Percentiles rank a stretch among this genome's conserved stretches.
Evolutionary conservation across 2,329 filamentous ascomycete genomes (phyloP).

Genomic region (Xylariaceae sp.): DNA sequence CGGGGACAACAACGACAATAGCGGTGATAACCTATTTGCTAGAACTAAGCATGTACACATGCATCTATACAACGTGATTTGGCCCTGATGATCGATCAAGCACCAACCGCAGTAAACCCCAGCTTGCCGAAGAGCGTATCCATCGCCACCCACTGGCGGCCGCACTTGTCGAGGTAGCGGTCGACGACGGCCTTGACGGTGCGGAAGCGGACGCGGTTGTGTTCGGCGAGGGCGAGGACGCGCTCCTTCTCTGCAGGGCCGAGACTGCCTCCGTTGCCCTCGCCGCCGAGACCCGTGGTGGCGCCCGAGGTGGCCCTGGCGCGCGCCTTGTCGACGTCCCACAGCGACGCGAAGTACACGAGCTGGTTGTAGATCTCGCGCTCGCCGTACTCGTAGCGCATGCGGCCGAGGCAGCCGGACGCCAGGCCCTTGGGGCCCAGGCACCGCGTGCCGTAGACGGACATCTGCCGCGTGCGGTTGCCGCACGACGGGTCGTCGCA

Average conservation of each 20-base stretch:
- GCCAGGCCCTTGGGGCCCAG: constrained; percentile 85
- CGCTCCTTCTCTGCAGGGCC: constrained; percentile 62
- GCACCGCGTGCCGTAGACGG: constrained; percentile 88
- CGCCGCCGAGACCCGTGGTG: constrained; percentile 40
- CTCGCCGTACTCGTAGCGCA: constrained; percentile 86
- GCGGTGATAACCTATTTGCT: too few relatives aligned
- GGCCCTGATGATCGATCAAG: neutral
- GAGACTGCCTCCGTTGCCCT: constrained; percentile 39
- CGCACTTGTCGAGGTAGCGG: constrained; percentile 84
- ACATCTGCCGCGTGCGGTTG: constrained; percentile 86
- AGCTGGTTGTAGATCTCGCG: constrained; percentile 95
- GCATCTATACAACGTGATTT: too few relatives aligned
- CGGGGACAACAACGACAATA: too few relatives aligned
- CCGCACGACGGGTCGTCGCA: constrained; percentile 90
- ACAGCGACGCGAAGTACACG: constrained; percentile 81
- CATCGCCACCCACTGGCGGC: constrained; percentile 92
- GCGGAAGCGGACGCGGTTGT: constrained; percentile 79
- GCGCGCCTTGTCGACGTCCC: constrained; percentile 85
- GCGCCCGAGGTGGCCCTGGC: constrained; percentile 49
- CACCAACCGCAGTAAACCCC: constrained; percentile 47
- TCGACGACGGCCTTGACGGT: constrained; percentile 79
- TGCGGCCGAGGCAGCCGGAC: constrained; percentile 80
- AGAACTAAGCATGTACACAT: too few relatives aligned
- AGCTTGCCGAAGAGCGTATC: constrained; percentile 78
- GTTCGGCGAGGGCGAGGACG: constrained; percentile 72